A percentile compares a stretch with the other conserved stretches of the same genome.
Conservation (phyloP, 2,329 filamentous ascomycete genomes). For the Fusarium sororula region DNA sequence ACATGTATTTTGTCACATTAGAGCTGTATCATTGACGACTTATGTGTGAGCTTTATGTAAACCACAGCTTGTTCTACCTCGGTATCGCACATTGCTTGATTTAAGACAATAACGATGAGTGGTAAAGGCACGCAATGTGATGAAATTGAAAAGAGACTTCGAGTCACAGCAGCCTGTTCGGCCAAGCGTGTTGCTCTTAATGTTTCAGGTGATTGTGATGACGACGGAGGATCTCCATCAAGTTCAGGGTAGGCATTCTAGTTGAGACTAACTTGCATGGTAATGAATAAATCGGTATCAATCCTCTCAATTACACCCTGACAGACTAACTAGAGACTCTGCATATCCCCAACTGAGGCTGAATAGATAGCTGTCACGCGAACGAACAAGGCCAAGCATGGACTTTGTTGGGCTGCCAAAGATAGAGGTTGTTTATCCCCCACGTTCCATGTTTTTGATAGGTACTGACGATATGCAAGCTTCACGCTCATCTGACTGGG, state of each 20-base stretch:
- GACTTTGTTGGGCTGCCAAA: conserved; percentile 63
- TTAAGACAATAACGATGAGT: neutral
- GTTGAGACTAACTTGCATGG: neutral
- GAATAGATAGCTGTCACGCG: too few species aligned
- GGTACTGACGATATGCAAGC: conserved; percentile 52
- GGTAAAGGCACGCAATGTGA: neutral
- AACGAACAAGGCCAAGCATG: conserved; percentile 36
- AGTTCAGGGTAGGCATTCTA: conserved; percentile 12
- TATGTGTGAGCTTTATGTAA: conserved; percentile 28
- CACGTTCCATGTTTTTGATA: neutral
- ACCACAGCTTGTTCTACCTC: neutral
- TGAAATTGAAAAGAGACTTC: neutral
- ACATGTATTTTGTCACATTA: conserved; percentile 43
- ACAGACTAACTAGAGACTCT: neutral
- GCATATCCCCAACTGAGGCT: neutral
- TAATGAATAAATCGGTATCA: neutral
- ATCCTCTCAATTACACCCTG: neutral
- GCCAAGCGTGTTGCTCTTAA: neutral
- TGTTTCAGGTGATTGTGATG: too few species aligned
- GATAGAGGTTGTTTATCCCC: conserved; percentile 56
- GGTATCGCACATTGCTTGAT: neutral
- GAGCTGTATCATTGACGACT: conserved; percentile 36
- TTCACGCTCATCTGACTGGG: conserved; percentile 83
- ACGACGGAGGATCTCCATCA: too few species aligned
- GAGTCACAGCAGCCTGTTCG: neutral